These are phyloP conservation scores for Anisodus acutangulus DNA, from an alignment of 257 asterid genomes.

Conservation along the genomic window DNA sequence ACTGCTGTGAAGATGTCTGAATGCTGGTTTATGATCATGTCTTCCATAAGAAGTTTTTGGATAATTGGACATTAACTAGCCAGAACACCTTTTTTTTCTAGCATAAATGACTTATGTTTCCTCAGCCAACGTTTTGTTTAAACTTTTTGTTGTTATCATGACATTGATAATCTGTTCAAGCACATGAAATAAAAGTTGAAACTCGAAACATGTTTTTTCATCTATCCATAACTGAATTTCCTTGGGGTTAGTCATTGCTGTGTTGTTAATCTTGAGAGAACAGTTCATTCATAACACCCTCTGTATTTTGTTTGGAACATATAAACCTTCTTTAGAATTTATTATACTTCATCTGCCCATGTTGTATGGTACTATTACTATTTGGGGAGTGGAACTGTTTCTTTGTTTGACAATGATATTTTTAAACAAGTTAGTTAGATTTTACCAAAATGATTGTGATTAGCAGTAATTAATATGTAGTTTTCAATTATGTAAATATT, in stretches of 20 bases:
- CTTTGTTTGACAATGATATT: neutral
- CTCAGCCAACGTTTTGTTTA: neutral
- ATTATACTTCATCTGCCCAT: conserved; percentile 1
- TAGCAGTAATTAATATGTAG: neutral
- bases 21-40: no score
- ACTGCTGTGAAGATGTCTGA: neutral
- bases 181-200: conserved; percentile 21
- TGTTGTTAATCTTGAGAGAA: neutral
- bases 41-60: no score
- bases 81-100: neutral
- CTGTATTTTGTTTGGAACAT: neutral
- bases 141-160: neutral
- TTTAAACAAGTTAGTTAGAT: neutral
- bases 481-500: neutral
- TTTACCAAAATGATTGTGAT: neutral
- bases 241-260: neutral
- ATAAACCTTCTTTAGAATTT: neutral
- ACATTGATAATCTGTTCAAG: conserved; percentile 21
- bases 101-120: neutral
- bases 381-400: conserved; percentile 3
- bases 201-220: neutral
- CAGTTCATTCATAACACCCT: conserved; percentile 20
- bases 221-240: neutral
- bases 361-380: conserved; percentile 17
- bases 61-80: neutral